Base-by-base conservation (phyloP, 2,329 filamentous ascomycete species). In the Ophiocordyceps australis region DNA sequence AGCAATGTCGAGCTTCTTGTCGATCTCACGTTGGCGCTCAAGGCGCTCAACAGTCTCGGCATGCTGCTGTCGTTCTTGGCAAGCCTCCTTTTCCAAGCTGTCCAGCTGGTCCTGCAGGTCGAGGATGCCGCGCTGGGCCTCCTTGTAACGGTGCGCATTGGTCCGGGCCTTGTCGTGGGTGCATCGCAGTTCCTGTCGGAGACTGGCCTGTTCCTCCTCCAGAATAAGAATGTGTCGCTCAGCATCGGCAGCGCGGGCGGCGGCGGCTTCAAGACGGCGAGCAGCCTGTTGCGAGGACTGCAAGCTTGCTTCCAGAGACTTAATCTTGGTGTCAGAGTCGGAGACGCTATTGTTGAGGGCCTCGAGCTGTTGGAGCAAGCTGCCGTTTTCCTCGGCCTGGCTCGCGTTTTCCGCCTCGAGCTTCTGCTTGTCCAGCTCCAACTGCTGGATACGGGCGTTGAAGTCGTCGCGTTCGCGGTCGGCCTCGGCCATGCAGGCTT, bases 401-500 rank as follows among this genome's bases (percentile, higher is more conserved):
- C 63, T 62, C 28, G 73, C 71, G 53, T 95, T 98, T 41, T 70
- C 65, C 22, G 62, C 59, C 50, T 93, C 80, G 32, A 91, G 65
- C 32, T 68, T 58, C 40, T 58, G 61, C 54, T 92, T 93, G 38
- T 72, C 67, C 39, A 52, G 52, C 53, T 92, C 81, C 27, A 98
- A 62, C 35, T 63, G 63, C 38, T 78, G 74, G 45, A 94, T 83
- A 33, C 68, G 78, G 24, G 58, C 51, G 23, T 68, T 64, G 52
- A 94, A 71, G 32, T 74, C 68, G 32, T 62, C 57, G 32, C 85
- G 78, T 47, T 94, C 83, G 38, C 73, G 71, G 57, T 93, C 83
- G 31, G 85, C 82, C 49, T 93, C 82, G 38, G 75, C 75, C 64
- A 94, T 86, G 52, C 92, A 94, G 31, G 79, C 73, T 59, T 95